A percentile compares a stretch with the other conserved stretches of the same genome.
Evolutionary conservation across 176 grass and related monocot genomes (phyloP).

Genomic region (Microstegium vimineum): DNA sequence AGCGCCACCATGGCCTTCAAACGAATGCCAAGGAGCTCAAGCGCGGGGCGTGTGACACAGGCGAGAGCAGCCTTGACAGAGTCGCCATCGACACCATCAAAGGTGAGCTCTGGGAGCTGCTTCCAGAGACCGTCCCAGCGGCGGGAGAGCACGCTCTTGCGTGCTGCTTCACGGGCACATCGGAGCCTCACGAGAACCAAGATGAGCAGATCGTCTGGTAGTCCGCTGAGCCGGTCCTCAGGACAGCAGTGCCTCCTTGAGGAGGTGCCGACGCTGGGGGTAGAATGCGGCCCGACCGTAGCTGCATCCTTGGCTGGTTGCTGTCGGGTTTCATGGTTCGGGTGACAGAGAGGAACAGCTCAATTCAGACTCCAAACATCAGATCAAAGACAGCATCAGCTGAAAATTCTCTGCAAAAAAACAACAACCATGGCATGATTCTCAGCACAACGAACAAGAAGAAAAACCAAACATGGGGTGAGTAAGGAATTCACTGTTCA

Average conservation of each 20-base stretch:
- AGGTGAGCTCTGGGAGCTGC: background rate
- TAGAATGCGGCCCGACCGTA: background rate
- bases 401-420: background rate
- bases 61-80: background rate
- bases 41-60: background rate
- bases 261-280: background rate
- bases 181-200: background rate
- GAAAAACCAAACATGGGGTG: background rate
- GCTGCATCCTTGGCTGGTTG: background rate
- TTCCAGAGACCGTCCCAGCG: background rate
- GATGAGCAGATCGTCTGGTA: background rate
- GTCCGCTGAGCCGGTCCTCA: background rate
- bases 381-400: no score
- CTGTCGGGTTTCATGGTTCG: no score
- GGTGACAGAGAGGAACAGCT: no score
- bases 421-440: background rate
- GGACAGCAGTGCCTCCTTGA: background rate
- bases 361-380: no score
- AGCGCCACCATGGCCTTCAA: background rate
- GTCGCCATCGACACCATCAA: background rate
- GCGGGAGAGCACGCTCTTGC: background rate
- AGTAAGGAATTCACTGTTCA: background rate
- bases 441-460: background rate
- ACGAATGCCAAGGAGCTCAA: background rate
- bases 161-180: background rate